Base-by-base conservation (phyloP, 176 grass and related monocot species). In the Triticum dicoccoides region DNA sequence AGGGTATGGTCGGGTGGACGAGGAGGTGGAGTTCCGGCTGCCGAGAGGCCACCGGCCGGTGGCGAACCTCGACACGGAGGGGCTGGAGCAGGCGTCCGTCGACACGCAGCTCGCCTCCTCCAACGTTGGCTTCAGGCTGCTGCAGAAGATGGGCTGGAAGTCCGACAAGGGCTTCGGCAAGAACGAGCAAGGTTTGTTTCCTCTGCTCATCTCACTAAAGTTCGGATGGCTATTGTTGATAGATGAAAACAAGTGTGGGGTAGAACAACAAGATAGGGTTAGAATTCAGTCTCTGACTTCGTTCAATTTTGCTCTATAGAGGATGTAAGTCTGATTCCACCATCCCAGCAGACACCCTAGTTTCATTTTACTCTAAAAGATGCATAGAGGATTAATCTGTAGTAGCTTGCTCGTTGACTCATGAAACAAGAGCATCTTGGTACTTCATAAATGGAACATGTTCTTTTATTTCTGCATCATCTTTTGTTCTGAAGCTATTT, bases 91-190 rank as follows among this genome's bases (percentile, higher is more conserved):
- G 86, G 96, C 96, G 20, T 95, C 96, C n/a, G 73, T 98, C 20
- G 88, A 98, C 89, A 94, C 91, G 68, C 86, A 89, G 77, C 83
- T 98, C 78, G 84, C 88, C 27, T 86, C 96, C 37, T 89, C 91
- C 35, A 98, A 98, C 87, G 69, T 98, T 42, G 96, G 93, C 15
- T 98, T 98, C 83, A 88, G 71, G 81, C 88, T 98, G 29, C 86
- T 98, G 37, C 91, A 95, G 86, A 98, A 96, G 87, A 95, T 98
- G 93, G 96, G 96, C 0, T 98, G 96, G 96, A 98, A 95, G 91
- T 52, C 49, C 49, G 96, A 93, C 77, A 98, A 89, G 61, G 93
- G 96, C 21, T 93, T 98, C 52, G 96, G 96, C 58, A 98, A 98
- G 90, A 91, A 95, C 61, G 91, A 94, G 65, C 96, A 95, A 98